Evolutionary conservation across 176 grass and related monocot genomes (phyloP), one percentile per base, ranked within the genome.

Genomic region (Typha latifolia): DNA sequence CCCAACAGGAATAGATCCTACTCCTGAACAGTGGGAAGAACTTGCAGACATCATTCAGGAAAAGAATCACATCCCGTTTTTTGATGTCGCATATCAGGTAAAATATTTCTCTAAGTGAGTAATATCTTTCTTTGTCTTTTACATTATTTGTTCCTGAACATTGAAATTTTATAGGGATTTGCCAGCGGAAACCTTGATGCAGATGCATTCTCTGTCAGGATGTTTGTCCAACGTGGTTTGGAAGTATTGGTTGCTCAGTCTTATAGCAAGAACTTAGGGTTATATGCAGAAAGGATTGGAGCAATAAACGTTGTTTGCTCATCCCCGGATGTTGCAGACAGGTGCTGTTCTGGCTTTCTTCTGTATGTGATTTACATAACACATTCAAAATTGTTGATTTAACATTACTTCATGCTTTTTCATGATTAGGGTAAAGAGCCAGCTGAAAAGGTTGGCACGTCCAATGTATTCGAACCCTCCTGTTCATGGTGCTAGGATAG

Each of bases 11-110:
- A 92, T 97, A 55, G 93, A 97, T 49, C 93, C 88, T 75, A 97
- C 85, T 81, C 77, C 80, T 67, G 81, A 97, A 55, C 88, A 92
- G 48, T 90, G 89, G 94, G 80, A 84, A 49, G 87, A 80, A 86
- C 82, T 87, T 78, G 89, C 89, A 49, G 89, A 90, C 82, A 66
- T 87, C 70, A 88, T 97, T 80, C 72, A 97, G 82, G 83, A 92
- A 78, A 92, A 92, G 78, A 88, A 84, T 9, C 85, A 92, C 52
- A 90, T 79, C 47, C 89, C 94, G 62, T 97, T 97, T 77, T 92
- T 97, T 85, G 94, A 97, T 86, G 94, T 97, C 80, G 94, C 94
- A 68, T 97, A 97, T 67, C 94, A 97, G 85, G 94, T 92, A 21
- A 69, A 55, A 8, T 27, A 8, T 65, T 81, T 82, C n/a, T 48